phyloP scores from a whole-genome alignment of 768 basidiomycete species.

The Pleurotus tuoliensis region DNA sequence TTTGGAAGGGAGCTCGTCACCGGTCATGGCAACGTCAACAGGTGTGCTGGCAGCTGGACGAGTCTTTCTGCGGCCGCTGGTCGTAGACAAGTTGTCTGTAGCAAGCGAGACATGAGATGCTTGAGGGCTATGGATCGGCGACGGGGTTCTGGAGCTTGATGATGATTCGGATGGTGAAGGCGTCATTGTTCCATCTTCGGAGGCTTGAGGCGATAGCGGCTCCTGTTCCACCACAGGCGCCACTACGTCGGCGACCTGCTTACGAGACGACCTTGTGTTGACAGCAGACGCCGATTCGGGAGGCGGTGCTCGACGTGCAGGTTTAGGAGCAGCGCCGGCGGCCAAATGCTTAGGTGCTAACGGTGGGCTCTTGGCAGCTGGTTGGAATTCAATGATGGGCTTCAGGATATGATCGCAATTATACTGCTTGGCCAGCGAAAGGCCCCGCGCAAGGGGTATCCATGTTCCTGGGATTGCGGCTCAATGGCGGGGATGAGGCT shows the following conservation, averaged over 20 bases:
- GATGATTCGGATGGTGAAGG: constrained; percentile 85
- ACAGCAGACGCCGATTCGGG: constrained; percentile 30
- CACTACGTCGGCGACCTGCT: constrained; percentile 39
- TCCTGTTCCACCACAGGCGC: constrained; percentile 64
- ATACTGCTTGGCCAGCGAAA: constrained; percentile 86
- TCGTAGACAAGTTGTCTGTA: constrained; percentile 33
- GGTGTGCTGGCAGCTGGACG: constrained; percentile 43
- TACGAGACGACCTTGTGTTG: constrained; percentile 60
- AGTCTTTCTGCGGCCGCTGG: constrained; percentile 37
- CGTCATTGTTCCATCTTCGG: constrained; percentile 88
- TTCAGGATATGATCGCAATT: constrained; percentile 83
- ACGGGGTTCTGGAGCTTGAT: constrained; percentile 91
- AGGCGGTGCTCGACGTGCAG: constrained; percentile 41
- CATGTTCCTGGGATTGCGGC: constrained; percentile 65
- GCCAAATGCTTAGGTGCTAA: constrained; percentile 95
- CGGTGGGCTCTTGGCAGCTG: constrained; percentile 87
- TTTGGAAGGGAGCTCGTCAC: constrained; percentile 32
- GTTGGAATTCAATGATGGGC: constrained; percentile 92
- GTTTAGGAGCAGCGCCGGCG: constrained; percentile 54
- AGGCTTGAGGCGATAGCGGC: constrained; percentile 62
- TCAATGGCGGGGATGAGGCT: constrained; percentile 12
- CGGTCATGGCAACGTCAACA: constrained; percentile 36
- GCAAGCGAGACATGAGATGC: constrained; percentile 40
- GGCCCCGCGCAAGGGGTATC: constrained; percentile 92
- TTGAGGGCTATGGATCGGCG: constrained; percentile 66